Evolutionary conservation across 129 eudicot species (phyloP), one percentile per base, ranked within the genome.

Genomic region (Chrysanthemum lavandulifolium): DNA sequence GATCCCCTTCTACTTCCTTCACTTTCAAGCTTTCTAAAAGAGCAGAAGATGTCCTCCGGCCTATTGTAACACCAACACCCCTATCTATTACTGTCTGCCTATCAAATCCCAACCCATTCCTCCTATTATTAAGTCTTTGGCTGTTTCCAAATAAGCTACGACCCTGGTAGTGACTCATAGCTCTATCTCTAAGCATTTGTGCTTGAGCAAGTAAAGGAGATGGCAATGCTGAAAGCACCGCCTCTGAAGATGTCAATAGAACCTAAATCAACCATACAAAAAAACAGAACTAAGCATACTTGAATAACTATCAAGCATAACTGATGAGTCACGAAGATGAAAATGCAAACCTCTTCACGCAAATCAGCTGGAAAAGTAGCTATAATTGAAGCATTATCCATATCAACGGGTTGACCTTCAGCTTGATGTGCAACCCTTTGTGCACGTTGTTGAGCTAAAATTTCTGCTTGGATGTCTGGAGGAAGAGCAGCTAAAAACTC

Each of bases 401-500:
- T 94, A 66, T 94, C 99, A 53, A 90, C 99, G 27, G 97, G 99
- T 72, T 88, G 99, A 18, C 99, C 99, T 83, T 91, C 99, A 74
- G 96, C 89, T 79, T 83, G 97, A 74, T 90, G 93, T 57, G 89
- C 88, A 71, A 90, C 82, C 74, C 99, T 84, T 77, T 90, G 99
- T 19, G 89, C 97, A 15, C 96, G 89, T 77, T 94, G 99, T 70
- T 94, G 99, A 43, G 99, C 97, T 69, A 94, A 84, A 74, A 94
- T 97, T 84, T 94, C 99, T 11, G 99, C 97, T 77, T 94, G 99
- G 71, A 90, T 94, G 76, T 94, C 96, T 33, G 97, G 99, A 73
- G 98, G 98, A 78, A 94, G 96, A 40, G 99, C 99, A 13, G 99
- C 99, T 81, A 94, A 81, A 84, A 94, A 94, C 75, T 94, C 98